These are phyloP conservation scores for Nemania abortiva DNA, from an alignment of 2,329 filamentous ascomycete species.

Conservation along the genomic window DNA sequence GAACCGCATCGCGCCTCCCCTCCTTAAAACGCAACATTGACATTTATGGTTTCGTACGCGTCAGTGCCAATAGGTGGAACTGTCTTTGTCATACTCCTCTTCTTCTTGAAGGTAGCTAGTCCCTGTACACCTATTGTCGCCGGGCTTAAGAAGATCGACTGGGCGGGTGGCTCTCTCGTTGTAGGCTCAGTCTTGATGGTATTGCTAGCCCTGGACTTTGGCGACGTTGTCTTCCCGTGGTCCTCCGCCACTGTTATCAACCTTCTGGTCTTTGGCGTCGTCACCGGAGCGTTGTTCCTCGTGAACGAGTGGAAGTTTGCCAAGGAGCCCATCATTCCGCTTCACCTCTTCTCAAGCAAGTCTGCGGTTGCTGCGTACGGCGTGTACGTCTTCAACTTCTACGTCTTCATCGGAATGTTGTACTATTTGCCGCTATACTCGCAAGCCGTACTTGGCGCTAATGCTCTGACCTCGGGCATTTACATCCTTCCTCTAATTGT, in stretches of 20 bases:
- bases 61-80: constrained; percentile 63
- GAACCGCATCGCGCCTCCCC: not conserved
- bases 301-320: constrained; percentile 74
- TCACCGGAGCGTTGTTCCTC: constrained; percentile 65
- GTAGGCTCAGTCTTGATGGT: constrained; percentile 76
- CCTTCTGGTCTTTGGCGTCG: constrained; percentile 69
- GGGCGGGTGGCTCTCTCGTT: constrained; percentile 71
- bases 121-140: constrained; percentile 71
- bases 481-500: constrained; percentile 72
- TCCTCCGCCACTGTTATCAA: constrained; percentile 70
- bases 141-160: constrained; percentile 72
- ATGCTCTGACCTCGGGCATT: constrained; percentile 70
- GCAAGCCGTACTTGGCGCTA: constrained; percentile 73
- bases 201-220: constrained; percentile 76
- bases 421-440: constrained; percentile 83
- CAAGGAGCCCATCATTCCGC: constrained; percentile 75
- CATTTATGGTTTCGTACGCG: not conserved
- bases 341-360: constrained; percentile 67
- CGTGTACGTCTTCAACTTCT: constrained; percentile 59
- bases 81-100: constrained; percentile 68
- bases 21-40: constrained; percentile 15
- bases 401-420: constrained; percentile 73
- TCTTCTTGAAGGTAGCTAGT: constrained; percentile 75
- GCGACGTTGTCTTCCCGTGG: constrained; percentile 73
- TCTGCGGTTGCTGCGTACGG: constrained; percentile 70